These are phyloP conservation scores for Tulasnella sp. DNA, from an alignment of 768 basidiomycete genomes.

Conservation along the genomic window DNA sequence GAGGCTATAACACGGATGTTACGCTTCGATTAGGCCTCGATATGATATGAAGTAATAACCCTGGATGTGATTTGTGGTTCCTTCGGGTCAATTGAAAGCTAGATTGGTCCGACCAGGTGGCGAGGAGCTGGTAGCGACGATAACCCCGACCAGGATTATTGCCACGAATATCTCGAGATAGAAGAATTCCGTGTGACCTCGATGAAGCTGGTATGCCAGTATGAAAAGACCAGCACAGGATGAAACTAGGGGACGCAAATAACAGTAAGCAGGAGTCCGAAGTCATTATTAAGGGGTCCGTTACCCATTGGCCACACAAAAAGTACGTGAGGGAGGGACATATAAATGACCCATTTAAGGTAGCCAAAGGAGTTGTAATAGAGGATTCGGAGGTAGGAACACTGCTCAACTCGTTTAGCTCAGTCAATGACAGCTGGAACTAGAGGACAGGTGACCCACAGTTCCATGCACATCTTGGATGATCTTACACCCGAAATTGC, in stretches of 20 bases:
- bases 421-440: no score
- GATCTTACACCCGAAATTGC: neutral
- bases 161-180: neutral
- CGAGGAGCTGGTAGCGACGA: no score
- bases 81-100: no score
- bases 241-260: neutral
- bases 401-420: neutral
- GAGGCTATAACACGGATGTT: no score
- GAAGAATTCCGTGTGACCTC: neutral
- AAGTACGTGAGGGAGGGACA: neutral
- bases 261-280: neutral
- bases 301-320: constrained; percentile 1
- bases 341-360: neutral
- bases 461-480: neutral
- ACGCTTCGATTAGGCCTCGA: no score
- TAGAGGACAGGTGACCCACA: neutral
- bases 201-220: neutral
- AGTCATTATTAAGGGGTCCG: neutral
- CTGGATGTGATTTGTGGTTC: no score
- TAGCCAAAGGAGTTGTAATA: neutral
- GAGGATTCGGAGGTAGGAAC: neutral
- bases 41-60: no score
- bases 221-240: neutral
- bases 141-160: neutral
- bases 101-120: no score